Evolutionary conservation across 2,329 filamentous ascomycete genomes (phyloP), one percentile per base, ranked within the genome.

Genomic region (Plenodomus tracheiphilus): DNA sequence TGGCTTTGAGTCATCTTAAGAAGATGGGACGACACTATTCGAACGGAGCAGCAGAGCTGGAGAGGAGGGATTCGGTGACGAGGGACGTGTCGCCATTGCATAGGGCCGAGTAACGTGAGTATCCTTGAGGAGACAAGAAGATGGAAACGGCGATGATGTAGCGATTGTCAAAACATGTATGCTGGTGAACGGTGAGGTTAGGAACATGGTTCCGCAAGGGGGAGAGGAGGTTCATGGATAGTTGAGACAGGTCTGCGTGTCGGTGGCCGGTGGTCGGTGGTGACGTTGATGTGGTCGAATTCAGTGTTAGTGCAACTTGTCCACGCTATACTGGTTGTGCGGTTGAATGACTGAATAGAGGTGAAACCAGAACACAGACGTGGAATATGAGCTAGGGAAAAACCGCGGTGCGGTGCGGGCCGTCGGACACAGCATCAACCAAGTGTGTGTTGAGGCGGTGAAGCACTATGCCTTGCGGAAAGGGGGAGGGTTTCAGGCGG

Each of bases 11-110:
- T 10, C 62, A 68, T 36, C 57, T 65, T 41, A 64, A 63, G 42
- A 65, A 58, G 51, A 68, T 69, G 58, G 68, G 60, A 20, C 51
- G 54, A 22, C 53, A 62, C 21, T 61, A 62, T 17, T 51, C 45
- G n/a, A 66, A 65, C 38, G 40, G 41, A 20, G 35, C 41, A 21
- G 17, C 47, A n/a, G 46, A 53, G 25, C 7, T 45, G 39, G 34
- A 35, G 18, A 43, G 58, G 32, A 47, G 45, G 15, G 44, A 36
- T 7, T 61, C 53, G n/a, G 20, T 55, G 39, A 49, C 45, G 9
- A 51, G 56, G 39, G 53, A 51, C 20, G 41, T 46, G 15, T 22
- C 38, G 16, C 43, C 53, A 15, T 32, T 41, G 21, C 52, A 58
- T 18, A 43, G 55, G 42, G 46, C 44, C 28, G 11, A 4, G 28